A percentile compares a stretch with the other conserved stretches of the same genome.
phyloP scores from a whole-genome alignment of 805 yeast species.

The Cyberlindnera lachancei region DNA sequence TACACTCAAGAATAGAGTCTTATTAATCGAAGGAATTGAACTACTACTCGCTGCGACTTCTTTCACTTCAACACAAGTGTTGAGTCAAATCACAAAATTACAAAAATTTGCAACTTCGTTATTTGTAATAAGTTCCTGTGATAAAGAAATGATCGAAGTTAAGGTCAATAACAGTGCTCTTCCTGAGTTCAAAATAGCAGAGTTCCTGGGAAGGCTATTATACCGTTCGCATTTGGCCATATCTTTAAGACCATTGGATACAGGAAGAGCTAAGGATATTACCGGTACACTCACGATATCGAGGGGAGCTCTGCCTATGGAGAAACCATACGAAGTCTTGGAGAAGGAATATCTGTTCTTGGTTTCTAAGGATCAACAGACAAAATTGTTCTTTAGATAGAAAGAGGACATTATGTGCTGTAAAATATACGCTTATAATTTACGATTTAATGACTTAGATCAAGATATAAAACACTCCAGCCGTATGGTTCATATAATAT shows the following conservation, averaged over 20 bases:
- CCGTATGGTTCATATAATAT: too few relatives aligned
- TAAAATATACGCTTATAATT: too few relatives aligned
- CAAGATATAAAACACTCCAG: too few relatives aligned
- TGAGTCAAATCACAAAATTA: slow-evolving; percentile 27
- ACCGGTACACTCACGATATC: slow-evolving; percentile 64
- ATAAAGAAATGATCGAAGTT: slow-evolving; percentile 30
- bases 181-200: slow-evolving; percentile 36
- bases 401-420: slow-evolving; percentile 1
- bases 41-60: slow-evolving; percentile 36
- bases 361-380: slow-evolving; percentile 44
- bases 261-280: slow-evolving; percentile 78
- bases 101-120: slow-evolving; percentile 27
- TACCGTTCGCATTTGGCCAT: slow-evolving; percentile 47
- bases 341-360: slow-evolving; percentile 63
- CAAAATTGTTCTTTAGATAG: slow-evolving; percentile 34
- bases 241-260: slow-evolving; percentile 57
- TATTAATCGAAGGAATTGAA: slow-evolving; percentile 43
- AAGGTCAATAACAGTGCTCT: slow-evolving; percentile 16
- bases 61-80: slow-evolving; percentile 28
- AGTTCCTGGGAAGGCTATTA: slow-evolving; percentile 38
- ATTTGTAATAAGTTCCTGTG: slow-evolving; percentile 33
- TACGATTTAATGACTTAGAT: too few relatives aligned
- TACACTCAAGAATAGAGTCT: slow-evolving; percentile 12
- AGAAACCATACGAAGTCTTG: slow-evolving; percentile 21
- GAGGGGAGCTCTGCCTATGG: slow-evolving; percentile 34